Evolutionary conservation across 352 stramenopile genomes (phyloP).

Genomic region (Pythium myriotylum): DNA sequence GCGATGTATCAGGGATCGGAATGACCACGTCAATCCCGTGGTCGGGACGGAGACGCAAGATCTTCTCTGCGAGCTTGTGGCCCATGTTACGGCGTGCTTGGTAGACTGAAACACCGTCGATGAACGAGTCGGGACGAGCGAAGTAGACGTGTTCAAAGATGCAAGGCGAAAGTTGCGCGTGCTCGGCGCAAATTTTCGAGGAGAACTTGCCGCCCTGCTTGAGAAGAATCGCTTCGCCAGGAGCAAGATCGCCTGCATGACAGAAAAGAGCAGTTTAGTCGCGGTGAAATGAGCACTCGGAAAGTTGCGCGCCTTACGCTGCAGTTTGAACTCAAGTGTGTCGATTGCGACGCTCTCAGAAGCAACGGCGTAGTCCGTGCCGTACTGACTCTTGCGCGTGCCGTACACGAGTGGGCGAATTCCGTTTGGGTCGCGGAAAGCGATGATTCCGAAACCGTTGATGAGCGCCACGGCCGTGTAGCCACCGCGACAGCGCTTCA

Average conservation of each 20-base stretch:
- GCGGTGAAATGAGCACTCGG: neutral
- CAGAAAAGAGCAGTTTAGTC: neutral
- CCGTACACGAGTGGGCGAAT: slow-evolving; percentile 97
- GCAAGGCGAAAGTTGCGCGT: slow-evolving; percentile 90
- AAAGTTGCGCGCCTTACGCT: slow-evolving; percentile 45
- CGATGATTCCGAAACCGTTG: slow-evolving; percentile 97
- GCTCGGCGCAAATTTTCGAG: slow-evolving; percentile 79
- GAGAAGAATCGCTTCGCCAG: slow-evolving; percentile 97
- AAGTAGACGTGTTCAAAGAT: slow-evolving; percentile 99
- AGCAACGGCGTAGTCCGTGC: slow-evolving; percentile 94
- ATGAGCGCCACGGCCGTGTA: slow-evolving; percentile 98
- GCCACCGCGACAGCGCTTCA: slow-evolving; percentile 95
- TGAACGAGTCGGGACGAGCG: slow-evolving; percentile 98
- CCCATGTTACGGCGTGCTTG: slow-evolving; percentile 98
- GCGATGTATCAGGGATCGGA: slow-evolving; percentile 98
- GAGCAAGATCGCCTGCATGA: slow-evolving; percentile 85
- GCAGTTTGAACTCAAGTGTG: slow-evolving; percentile 95
- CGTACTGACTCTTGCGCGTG: slow-evolving; percentile 77
- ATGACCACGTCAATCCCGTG: slow-evolving; percentile 98
- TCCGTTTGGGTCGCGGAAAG: slow-evolving; percentile 98
- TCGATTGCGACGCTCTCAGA: slow-evolving; percentile 99
- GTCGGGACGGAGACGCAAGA: slow-evolving; percentile 90
- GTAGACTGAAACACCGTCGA: slow-evolving; percentile 99
- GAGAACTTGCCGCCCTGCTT: slow-evolving; percentile 87
- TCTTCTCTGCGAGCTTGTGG: slow-evolving; percentile 96